Conservation (phyloP, 2,329 filamentous ascomycete species). For the Biscogniauxia mediterranea region DNA sequence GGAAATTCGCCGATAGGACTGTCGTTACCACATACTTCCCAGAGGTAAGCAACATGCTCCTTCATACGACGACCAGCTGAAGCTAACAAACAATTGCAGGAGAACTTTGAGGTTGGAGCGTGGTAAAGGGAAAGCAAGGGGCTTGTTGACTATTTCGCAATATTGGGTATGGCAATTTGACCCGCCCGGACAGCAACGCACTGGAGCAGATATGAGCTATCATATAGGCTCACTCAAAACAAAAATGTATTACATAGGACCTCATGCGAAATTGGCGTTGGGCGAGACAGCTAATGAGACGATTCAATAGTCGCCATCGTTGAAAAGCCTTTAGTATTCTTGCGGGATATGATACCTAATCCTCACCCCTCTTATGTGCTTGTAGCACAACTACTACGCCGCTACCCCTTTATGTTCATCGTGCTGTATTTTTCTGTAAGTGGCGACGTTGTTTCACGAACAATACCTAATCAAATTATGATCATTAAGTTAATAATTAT, state of each 20-base stretch:
- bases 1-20: constrained; percentile 94
- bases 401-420: background rate
- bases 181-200: background rate
- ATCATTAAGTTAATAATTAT: too few species aligned
- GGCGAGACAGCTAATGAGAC: background rate
- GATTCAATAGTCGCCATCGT: background rate
- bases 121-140: constrained; percentile 57
- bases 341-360: background rate
- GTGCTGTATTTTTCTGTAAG: background rate
- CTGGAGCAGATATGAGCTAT: constrained; percentile 1
- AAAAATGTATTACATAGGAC: constrained; percentile 17
- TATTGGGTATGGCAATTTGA: constrained; percentile 8
- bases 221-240: constrained; percentile 4
- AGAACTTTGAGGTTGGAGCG: constrained; percentile 90
- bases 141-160: constrained; percentile 3
- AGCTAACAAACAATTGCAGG: constrained; percentile 51
- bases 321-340: background rate
- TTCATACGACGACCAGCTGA: background rate
- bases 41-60: constrained; percentile 58
- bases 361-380: background rate
- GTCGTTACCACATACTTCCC: constrained; percentile 96
- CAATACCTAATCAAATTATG: background rate
- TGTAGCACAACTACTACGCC: background rate
- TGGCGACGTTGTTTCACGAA: background rate
- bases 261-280: background rate